These are phyloP conservation scores for Aspergillus luchuensis DNA, from an alignment of 2,329 filamentous ascomycete species.

Conservation along the genomic window DNA sequence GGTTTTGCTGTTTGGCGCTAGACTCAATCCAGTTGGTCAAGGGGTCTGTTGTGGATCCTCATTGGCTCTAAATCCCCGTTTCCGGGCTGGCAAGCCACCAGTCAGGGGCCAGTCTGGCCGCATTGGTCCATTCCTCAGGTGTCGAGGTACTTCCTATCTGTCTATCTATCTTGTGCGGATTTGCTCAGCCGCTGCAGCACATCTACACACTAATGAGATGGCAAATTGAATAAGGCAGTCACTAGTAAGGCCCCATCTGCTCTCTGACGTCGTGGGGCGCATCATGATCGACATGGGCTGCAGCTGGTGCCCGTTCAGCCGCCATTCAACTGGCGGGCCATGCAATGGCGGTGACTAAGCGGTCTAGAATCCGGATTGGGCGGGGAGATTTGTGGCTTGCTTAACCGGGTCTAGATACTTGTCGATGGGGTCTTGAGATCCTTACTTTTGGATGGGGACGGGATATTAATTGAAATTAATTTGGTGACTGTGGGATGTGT, in stretches of 20 bases:
- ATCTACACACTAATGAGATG: neutral
- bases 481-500: too few relatives aligned
- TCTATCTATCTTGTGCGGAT: too few relatives aligned
- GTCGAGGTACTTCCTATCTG: neutral
- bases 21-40: neutral
- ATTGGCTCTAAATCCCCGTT: neutral
- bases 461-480: too few relatives aligned
- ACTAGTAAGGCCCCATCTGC: neutral
- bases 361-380: conserved; percentile 12
- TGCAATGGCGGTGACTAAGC: conserved; percentile 14
- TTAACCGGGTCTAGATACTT: neutral
- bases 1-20: conserved; percentile 2
- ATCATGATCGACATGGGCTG: conserved; percentile 8
- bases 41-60: neutral
- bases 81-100: conserved; percentile 4
- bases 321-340: neutral
- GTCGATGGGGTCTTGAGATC: too few relatives aligned
- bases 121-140: neutral
- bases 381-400: neutral
- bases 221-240: neutral
- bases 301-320: neutral
- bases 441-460: too few relatives aligned
- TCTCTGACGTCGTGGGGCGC: conserved; percentile 1
- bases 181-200: neutral
- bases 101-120: neutral